A percentile compares a stretch with the other conserved stretches of the same genome.
phyloP scores from a whole-genome alignment of 2,329 filamentous ascomycete species.

The Byssochlamys sp. region DNA sequence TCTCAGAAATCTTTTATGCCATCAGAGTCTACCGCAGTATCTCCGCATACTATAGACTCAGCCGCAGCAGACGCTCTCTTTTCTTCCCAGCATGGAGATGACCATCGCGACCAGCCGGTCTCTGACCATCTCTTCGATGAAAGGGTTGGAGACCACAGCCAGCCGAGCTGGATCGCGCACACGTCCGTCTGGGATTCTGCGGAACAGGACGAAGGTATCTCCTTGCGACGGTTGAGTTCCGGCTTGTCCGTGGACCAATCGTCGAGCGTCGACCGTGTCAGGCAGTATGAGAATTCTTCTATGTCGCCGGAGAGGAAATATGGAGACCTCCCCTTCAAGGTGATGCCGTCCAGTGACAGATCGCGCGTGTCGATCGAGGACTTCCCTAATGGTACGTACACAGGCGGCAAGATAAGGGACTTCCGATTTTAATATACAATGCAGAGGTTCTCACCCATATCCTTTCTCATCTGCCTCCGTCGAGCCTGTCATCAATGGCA shows the following conservation, averaged over 20 bases:
- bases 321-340: conserved; percentile 43
- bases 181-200: conserved; percentile 14
- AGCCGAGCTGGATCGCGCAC: conserved; percentile 15
- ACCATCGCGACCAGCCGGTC: conserved; percentile 34
- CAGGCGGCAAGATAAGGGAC: conserved; percentile 4
- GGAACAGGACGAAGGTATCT: conserved; percentile 10
- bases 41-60: conserved; percentile 37
- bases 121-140: conserved; percentile 35
- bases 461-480: conserved; percentile 77
- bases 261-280: conserved; percentile 43
- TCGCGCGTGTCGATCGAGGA: conserved; percentile 43
- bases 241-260: conserved; percentile 21
- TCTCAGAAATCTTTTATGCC: conserved; percentile 52
- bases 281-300: conserved; percentile 46
- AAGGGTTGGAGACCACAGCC: conserved; percentile 26
- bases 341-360: conserved; percentile 37
- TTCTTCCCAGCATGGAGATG: conserved; percentile 52
- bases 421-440: conserved; percentile 6
- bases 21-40: conserved; percentile 47
- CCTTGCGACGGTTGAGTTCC: conserved; percentile 22
- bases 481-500: conserved; percentile 70
- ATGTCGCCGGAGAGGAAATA: conserved; percentile 26
- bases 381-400: conserved; percentile 68
- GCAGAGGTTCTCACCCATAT: conserved; percentile 86
- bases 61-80: conserved; percentile 23